Evolutionary conservation across 2,329 filamentous ascomycete species (phyloP).

Genomic region (Pseudocercospora fuligena): DNA sequence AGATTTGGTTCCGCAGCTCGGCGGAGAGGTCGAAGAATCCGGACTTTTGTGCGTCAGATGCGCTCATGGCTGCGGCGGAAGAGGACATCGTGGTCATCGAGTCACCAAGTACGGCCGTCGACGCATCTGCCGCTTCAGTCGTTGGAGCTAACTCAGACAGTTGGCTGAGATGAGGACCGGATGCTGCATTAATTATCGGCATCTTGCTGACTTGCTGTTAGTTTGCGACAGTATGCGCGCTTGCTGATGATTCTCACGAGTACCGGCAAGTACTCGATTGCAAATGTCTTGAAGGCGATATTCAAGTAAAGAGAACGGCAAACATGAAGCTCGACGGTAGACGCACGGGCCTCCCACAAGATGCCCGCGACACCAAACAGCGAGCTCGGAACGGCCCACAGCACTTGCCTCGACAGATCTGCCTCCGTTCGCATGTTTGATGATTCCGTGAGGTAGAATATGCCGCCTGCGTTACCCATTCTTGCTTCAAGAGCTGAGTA

Average conservation of each 20-base stretch:
- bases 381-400: neutral
- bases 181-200: too few species aligned
- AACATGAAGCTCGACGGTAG: neutral
- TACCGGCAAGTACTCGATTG: neutral
- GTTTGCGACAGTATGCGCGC: neutral
- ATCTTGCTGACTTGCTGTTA: neutral
- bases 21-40: neutral
- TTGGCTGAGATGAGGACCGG: too few species aligned
- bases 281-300: neutral
- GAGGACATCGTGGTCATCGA: neutral
- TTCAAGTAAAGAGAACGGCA: neutral
- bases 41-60: neutral
- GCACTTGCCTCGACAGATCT: neutral
- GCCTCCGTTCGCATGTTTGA: neutral
- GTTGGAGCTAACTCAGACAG: neutral
- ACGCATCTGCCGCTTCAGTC: neutral
- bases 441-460: neutral
- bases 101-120: neutral
- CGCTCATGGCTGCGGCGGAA: neutral
- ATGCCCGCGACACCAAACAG: neutral
- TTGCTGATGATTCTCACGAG: neutral
- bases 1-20: neutral
- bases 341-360: neutral
- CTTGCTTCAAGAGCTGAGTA: neutral
- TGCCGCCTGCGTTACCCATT: neutral